Base-by-base conservation (phyloP, 768 basidiomycete species). In the Baorangia bicolor region DNA sequence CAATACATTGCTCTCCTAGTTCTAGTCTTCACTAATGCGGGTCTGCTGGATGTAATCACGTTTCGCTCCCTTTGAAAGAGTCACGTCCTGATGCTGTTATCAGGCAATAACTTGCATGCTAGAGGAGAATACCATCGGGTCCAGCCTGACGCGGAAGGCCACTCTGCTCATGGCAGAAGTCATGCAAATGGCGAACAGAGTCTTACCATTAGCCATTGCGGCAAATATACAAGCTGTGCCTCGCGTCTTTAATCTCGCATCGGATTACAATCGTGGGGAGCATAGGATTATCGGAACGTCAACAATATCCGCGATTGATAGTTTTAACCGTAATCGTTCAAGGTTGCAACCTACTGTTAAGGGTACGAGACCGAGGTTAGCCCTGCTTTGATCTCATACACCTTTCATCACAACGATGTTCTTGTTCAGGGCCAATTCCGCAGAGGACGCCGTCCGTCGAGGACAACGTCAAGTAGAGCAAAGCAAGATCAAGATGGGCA, bases 401-500 rank as follows among this genome's bases (percentile, higher is more conserved):
- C 12, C 25, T 31, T 52, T 34, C 34, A 14, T 27, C 5, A 25
- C 30, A 30, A 50, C 39, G 16, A 41, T 44, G 3, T 31, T 25
- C 25, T 45, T 56, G 28, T 28, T 10, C 56, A 88, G 88, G 67
- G 89, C 88, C 6, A 91, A 88, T 64, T 91, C 86, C 30, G 78
- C 89, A 1, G 92, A 95, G 65, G 96, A 98, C 64, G 82, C 90
- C 2, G 81, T 95, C 31, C 83, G 90, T 30, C 81, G 94, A 43
- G 91, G 91, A 13, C 95, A 97, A 71, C 80, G 91, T 57, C 92
- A 94, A 62, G 88, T 95, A 2, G 93, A 97, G 63, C 90, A 94
- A 64, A 87, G 84, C 25, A 94, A 92, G 71, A 78, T 97, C 51
- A 92, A 94, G 68, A 81, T 90, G 67, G 90, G 88, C 56, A 85